Evolutionary conservation across 371 early-diverging fungal genomes (phyloP).

Genomic region (Mortierella sp.): DNA sequence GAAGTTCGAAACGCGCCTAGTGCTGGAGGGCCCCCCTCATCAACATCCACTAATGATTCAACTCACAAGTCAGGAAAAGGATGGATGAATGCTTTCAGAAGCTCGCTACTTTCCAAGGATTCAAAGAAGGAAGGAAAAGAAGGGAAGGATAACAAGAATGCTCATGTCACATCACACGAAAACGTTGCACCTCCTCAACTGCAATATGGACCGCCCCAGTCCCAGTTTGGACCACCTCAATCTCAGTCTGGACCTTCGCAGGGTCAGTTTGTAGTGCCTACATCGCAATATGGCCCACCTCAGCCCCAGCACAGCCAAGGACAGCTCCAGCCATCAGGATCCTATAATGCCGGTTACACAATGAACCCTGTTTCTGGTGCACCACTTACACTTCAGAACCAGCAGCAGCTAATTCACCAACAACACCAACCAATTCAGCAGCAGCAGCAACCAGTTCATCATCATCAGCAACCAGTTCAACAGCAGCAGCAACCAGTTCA

Average conservation of each 20-base stretch:
- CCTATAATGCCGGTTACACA: conserved; percentile 11
- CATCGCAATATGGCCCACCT: not conserved
- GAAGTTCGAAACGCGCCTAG: conserved; percentile 3
- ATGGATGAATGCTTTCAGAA: conserved; percentile 29
- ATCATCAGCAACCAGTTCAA: not conserved
- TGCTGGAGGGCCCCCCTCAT: conserved; percentile 21
- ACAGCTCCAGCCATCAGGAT: conserved; percentile 18
- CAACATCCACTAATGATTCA: conserved; percentile 27
- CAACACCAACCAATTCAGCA: not conserved
- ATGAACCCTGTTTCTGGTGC: conserved; percentile 10
- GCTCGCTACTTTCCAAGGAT: conserved; percentile 28
- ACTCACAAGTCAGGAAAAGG: conserved; percentile 35
- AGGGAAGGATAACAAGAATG: conserved; percentile 21
- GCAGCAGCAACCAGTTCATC: too few relatives aligned
- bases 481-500: conserved; percentile 15
- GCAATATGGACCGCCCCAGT: conserved; percentile 16
- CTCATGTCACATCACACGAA: conserved; percentile 17
- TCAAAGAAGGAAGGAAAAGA: conserved; percentile 34
- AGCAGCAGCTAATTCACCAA: conserved; percentile 16
- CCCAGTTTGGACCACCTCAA: conserved; percentile 18
- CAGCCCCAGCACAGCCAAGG: conserved; percentile 8
- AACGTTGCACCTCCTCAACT: conserved; percentile 5
- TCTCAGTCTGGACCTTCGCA: conserved; percentile 13
- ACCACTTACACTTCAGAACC: conserved; percentile 15
- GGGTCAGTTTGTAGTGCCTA: conserved; percentile 7